Base-by-base conservation (phyloP, 1,139 yeast species). In the Saccharomycopsis hybrid region DNA sequence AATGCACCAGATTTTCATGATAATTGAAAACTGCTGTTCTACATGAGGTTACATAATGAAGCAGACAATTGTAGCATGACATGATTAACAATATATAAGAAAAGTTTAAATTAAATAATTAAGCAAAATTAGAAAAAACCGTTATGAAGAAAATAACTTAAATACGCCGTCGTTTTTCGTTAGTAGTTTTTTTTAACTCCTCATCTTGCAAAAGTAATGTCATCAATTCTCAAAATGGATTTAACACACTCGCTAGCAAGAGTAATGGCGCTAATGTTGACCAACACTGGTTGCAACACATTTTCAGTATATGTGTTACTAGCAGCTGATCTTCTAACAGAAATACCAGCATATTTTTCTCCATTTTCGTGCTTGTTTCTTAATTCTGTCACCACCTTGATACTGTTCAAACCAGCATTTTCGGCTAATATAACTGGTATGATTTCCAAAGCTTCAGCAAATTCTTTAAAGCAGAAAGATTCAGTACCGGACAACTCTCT, bases 371-470 rank as follows among this genome's bases (percentile, higher is more conserved):
- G 98, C 67, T 85, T 82, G 64, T 86, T 85, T 66, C 97, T 85
- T 60, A 92, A 76, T 58, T 94, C 98, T 18, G 98, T 92, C 41
- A 92, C 96, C 46, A 94, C 95, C 59, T 87, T 86, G 60, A 94
- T 88, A 57, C 96, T 89, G 66, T 92, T 89, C 65, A 92, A 72
- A 53, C 99, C 99, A 13, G 98, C 97, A 65, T 92, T 94, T 69
- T 94, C 98, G 7, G 99, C 97, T 58, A 92, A 75, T 2, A 98
- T 94, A 2, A 96, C 88, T 57, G 98, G 98, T 56, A 92, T 88
- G 41, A 92, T 92, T 68, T 92, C 98, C 59, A 92, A 74, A 2
- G 98, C 97, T 62, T 85, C 82, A 25, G 98, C 97, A 70, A 88
- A 92, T 68, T 90, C 98, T 64, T 84, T 85, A 82, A 90, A 92